phyloP scores from a whole-genome alignment of 139 green algal species.

The Tetradesmus obliquus region DNA sequence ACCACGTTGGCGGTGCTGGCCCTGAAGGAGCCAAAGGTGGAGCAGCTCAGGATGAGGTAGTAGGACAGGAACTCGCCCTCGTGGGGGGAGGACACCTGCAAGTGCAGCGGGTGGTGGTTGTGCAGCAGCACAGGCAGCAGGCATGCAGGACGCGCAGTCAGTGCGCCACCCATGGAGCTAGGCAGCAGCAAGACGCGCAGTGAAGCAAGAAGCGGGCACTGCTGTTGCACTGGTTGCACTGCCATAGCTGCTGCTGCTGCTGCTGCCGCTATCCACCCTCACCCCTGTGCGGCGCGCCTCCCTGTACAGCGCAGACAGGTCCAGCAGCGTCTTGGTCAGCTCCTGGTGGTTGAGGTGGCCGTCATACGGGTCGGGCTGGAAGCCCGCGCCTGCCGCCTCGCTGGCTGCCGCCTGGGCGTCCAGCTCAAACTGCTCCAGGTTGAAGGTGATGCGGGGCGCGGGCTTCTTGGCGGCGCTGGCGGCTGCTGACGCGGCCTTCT shows the following conservation, averaged over 20 bases:
- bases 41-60: constrained; percentile 75
- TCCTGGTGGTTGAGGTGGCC: constrained; percentile 89
- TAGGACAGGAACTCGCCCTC: constrained; percentile 84
- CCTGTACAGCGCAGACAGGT: constrained; percentile 79
- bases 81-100: constrained; percentile 18
- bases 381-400: background rate
- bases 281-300: constrained; percentile 48
- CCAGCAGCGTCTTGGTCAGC: constrained; percentile 82
- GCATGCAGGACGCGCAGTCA: background rate
- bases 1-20: constrained; percentile 46
- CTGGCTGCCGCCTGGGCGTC: constrained; percentile 11
- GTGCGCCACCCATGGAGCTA: background rate
- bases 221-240: background rate
- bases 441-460: constrained; percentile 5
- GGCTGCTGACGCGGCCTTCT: background rate
- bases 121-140: background rate
- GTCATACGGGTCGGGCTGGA: constrained; percentile 76
- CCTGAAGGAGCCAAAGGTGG: constrained; percentile 78
- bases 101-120: background rate
- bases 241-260: background rate
- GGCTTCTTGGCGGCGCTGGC: background rate
- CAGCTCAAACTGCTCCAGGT: constrained; percentile 19
- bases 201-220: background rate
- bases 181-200: background rate
- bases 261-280: constrained; percentile 27